These are phyloP conservation scores for Tephrocybe sp. DNA, from an alignment of 768 basidiomycete genomes.

Conservation along the genomic window DNA sequence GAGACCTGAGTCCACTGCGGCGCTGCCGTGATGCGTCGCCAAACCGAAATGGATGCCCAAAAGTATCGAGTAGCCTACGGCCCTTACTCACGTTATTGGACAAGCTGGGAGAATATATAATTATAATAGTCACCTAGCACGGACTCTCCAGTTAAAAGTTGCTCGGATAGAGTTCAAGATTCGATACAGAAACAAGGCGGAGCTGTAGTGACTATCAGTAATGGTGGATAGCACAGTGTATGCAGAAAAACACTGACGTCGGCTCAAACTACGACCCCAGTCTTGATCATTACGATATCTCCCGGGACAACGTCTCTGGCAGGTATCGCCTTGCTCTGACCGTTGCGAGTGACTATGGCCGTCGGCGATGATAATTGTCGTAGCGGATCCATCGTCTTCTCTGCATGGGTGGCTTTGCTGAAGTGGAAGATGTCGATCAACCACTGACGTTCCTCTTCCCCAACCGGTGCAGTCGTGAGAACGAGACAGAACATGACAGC, in stretches of 20 bases:
- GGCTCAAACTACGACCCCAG: conserved; percentile 42
- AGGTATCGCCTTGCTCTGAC: conserved; percentile 36
- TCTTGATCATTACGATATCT: conserved; percentile 37
- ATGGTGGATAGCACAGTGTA: neutral
- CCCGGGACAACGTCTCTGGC: conserved; percentile 43
- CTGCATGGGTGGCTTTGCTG: too few relatives aligned
- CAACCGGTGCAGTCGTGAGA: too few relatives aligned
- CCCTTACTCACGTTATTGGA: too few relatives aligned
- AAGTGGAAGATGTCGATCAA: too few relatives aligned
- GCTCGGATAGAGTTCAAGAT: conserved; percentile 50
- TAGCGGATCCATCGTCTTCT: conserved; percentile 50
- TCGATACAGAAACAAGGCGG: conserved; percentile 37
- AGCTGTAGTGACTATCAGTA: conserved; percentile 21
- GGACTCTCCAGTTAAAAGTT: conserved; percentile 51
- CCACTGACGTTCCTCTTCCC: too few relatives aligned
- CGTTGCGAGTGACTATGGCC: conserved; percentile 41
- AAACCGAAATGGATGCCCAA: too few relatives aligned
- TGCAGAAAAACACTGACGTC: conserved; percentile 33
- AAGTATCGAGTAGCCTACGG: too few relatives aligned
- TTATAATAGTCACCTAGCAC: conserved; percentile 33
- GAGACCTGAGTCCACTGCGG: too few relatives aligned
- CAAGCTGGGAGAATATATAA: neutral
- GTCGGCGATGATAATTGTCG: conserved; percentile 46
- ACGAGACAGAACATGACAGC: too few relatives aligned
- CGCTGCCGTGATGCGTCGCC: too few relatives aligned